Conservation (phyloP, 2,329 filamentous ascomycete species). For the Fusarium penzigii region DNA sequence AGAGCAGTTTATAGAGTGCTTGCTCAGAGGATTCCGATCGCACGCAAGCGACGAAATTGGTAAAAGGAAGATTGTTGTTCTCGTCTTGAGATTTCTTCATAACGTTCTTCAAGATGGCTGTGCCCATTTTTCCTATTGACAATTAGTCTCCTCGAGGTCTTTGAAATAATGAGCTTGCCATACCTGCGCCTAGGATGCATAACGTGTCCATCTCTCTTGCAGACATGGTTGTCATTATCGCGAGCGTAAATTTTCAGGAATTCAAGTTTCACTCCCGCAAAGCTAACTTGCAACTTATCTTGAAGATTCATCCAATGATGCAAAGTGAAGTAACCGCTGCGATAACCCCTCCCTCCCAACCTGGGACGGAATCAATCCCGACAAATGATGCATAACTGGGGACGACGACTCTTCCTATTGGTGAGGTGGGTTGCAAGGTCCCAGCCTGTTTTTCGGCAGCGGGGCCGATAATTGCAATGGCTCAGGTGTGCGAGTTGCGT, state of each 20-base stretch:
- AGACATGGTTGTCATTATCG: conserved; percentile 13
- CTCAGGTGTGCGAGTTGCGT: no score
- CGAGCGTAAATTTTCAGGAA: background rate
- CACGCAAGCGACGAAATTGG: conserved; percentile 31
- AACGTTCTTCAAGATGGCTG: conserved; percentile 29
- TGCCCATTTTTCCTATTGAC: conserved; percentile 34
- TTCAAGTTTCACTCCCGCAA: background rate
- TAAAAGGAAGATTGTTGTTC: conserved; percentile 21
- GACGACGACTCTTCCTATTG: background rate
- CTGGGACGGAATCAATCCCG: background rate
- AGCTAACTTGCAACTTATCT: background rate
- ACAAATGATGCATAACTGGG: background rate
- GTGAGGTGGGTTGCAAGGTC: background rate
- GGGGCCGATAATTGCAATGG: no score
- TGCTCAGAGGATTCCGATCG: conserved; percentile 28
- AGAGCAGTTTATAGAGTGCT: conserved; percentile 22
- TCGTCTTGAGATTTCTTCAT: conserved; percentile 8
- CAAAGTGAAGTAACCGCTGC: background rate
- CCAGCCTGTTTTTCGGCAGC: background rate
- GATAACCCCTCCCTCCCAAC: background rate
- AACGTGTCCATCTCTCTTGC: conserved; percentile 19
- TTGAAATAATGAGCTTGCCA: background rate
- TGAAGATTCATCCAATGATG: no score
- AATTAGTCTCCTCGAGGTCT: background rate
- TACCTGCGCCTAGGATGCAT: conserved; percentile 29